These are phyloP conservation scores for Durotheca rogersii DNA, from an alignment of 495 filamentous ascomycete species.

Conservation along the genomic window DNA sequence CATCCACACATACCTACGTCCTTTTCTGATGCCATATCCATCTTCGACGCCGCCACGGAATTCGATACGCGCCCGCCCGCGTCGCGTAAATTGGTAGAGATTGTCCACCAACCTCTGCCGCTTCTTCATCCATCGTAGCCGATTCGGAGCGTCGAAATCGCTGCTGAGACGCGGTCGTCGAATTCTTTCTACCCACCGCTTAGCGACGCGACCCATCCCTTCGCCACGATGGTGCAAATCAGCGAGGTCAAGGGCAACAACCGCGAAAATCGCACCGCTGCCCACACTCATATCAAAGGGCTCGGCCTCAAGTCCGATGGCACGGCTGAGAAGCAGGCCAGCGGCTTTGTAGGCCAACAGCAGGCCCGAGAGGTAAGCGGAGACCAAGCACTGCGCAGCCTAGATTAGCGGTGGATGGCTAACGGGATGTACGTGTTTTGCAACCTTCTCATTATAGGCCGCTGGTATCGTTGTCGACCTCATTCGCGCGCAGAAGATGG, in stretches of 20 bases:
- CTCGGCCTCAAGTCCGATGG: conserved; percentile 83
- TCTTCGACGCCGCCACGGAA: no score
- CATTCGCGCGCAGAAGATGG: conserved; percentile 94
- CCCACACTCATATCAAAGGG: conserved; percentile 96
- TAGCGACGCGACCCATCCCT: conserved; percentile 10
- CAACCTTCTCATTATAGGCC: conserved; percentile 51
- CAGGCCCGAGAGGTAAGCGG: conserved; percentile 79
- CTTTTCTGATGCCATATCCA: conserved; percentile 20
- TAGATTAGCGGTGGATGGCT: conserved; percentile 4
- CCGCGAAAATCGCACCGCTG: conserved; percentile 92
- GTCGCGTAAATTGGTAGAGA: no score
- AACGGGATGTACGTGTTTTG: no score
- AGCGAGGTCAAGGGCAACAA: conserved; percentile 93
- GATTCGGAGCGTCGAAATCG: no score
- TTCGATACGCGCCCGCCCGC: no score
- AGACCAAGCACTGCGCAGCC: background rate
- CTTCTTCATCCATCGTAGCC: no score
- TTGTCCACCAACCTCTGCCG: no score
- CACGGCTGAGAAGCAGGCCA: conserved; percentile 69
- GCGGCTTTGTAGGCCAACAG: conserved; percentile 87
- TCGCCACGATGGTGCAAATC: conserved; percentile 78
- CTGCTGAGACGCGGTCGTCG: conserved; percentile 1
- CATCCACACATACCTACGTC: no score
- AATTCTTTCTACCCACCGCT: background rate
- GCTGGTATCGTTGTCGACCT: conserved; percentile 94